A percentile compares a stretch with the other conserved stretches of the same genome.
phyloP scores from a whole-genome alignment of 176 grass and related monocot genomes.

The Phragmites australis region DNA sequence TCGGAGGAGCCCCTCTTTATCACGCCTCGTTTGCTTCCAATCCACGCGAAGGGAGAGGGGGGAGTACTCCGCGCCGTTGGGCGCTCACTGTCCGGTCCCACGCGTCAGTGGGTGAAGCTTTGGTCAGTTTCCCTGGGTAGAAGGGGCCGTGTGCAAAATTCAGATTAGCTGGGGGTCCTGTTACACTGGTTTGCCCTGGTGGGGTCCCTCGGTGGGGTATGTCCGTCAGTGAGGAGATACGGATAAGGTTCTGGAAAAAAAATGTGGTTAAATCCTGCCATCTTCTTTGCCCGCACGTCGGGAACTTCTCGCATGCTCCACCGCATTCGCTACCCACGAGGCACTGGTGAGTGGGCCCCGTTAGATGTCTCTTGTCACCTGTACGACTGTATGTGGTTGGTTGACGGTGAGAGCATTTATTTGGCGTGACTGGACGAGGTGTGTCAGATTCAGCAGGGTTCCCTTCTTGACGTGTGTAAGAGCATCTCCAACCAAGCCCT shows the following conservation, averaged over 20 bases:
- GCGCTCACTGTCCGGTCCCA: background rate
- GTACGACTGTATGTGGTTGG: no score
- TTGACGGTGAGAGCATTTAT: background rate
- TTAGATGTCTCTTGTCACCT: no score
- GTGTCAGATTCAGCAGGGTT: background rate
- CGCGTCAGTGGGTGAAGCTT: background rate
- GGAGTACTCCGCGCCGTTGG: background rate
- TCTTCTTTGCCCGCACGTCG: conserved; percentile 39
- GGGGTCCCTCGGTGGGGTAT: background rate
- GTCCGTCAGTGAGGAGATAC: background rate
- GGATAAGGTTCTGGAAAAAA: conserved; percentile 15
- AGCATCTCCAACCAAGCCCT: no score
- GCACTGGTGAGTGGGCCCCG: background rate
- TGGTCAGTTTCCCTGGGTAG: background rate
- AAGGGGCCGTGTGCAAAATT: background rate
- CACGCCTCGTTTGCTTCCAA: conserved; percentile 45
- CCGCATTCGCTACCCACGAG: background rate
- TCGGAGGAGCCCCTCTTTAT: conserved; percentile 35
- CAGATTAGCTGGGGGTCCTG: background rate
- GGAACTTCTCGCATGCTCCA: background rate
- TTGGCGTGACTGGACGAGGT: background rate
- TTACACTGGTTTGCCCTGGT: background rate
- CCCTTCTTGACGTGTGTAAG: conserved; percentile 42
- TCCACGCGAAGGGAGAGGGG: conserved; percentile 38
- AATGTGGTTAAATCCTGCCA: background rate